Base-by-base conservation (phyloP, 192 early-diverging fungal species). In the Rhizophagus sp. region DNA sequence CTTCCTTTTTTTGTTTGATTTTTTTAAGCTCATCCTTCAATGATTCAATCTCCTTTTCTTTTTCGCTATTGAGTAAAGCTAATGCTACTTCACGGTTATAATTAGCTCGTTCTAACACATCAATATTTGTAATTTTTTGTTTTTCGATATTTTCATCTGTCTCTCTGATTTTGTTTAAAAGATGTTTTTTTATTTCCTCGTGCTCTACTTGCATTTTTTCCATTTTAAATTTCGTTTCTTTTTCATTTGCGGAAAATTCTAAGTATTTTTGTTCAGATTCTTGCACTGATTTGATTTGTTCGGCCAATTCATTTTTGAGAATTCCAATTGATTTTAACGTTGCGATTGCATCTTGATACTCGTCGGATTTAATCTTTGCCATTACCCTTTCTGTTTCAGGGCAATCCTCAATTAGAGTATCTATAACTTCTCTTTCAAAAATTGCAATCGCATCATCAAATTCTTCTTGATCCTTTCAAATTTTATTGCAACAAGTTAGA, bases 321-420 rank as follows among this genome's bases (percentile, higher is more conserved):
- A 61, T 39, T 52, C 47, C 57, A 11, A 61, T 22, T 19, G 19
- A 34, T 75, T 52, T 25, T 12, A 75, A 19, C 22, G 19, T 52
- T 13, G 49, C 30, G 25, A 69, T 68, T 4, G 62, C 47, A 13
- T 66, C 77, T 69, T 69, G 13, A 44, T 79, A 79, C 12, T 79
- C 44, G 19, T 50, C 12, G 3, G 64, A 44, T 61, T 68, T 69
- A 52, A 47, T 68, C 34, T 33, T 25, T 61, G 62, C 49, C 11
- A 79, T 27, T 10, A 69, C 30, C 15, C 33, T 49, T 57, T 64
- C 50, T 9, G 66, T n/a, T 57, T 79, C 77, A 2, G 77, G 77
- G 12, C 52, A 61, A 34, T 63, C 52, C 61, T 36, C 39, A 7
- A 50, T 2, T 47, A 66, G 52, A 30, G 10, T 49, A 36, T 75